Percentiles rank a stretch among this genome's conserved stretches.
Evolutionary conservation across 1,284 basidiomycete species (phyloP).

Genomic region (Apiotrichum montevideense): DNA sequence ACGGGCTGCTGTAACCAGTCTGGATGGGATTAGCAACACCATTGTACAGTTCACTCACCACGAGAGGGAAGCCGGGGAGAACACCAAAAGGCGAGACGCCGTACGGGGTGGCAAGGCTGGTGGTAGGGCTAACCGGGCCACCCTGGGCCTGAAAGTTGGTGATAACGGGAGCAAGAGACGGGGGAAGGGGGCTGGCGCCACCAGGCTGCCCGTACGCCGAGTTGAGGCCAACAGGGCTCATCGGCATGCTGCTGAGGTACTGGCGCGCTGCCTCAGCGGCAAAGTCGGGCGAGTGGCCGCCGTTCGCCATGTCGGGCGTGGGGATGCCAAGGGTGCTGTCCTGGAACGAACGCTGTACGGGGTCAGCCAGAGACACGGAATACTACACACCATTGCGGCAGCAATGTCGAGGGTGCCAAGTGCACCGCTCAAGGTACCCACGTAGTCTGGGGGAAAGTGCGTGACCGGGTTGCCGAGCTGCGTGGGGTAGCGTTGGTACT

Average conservation of each 20-base stretch:
- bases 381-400: slow-evolving; percentile 14
- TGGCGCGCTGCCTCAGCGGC: slow-evolving; percentile 9
- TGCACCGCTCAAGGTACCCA: slow-evolving; percentile 13
- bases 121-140: not conserved
- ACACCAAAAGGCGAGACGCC: slow-evolving; percentile 2
- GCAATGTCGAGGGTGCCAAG: slow-evolving; percentile 15
- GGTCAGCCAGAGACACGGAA: not conserved
- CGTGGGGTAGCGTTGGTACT: slow-evolving; percentile 11
- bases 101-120: not conserved
- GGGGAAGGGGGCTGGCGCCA: not conserved
- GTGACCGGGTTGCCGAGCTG: not conserved
- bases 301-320: slow-evolving; percentile 8
- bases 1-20: slow-evolving; percentile 10
- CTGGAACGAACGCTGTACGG: slow-evolving; percentile 13
- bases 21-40: not conserved
- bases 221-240: not conserved
- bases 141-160: not conserved
- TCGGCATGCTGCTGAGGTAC: slow-evolving; percentile 2
- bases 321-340: slow-evolving; percentile 8
- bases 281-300: slow-evolving; percentile 19
- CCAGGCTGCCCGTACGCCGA: slow-evolving; percentile 13
- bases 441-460: slow-evolving; percentile 14
- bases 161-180: slow-evolving; percentile 3
- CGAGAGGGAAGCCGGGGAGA: slow-evolving; percentile 13
- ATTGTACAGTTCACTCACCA: slow-evolving; percentile 1